Conservation (phyloP, 73 alveolate genomes). For the Paramecium bursaria region DNA sequence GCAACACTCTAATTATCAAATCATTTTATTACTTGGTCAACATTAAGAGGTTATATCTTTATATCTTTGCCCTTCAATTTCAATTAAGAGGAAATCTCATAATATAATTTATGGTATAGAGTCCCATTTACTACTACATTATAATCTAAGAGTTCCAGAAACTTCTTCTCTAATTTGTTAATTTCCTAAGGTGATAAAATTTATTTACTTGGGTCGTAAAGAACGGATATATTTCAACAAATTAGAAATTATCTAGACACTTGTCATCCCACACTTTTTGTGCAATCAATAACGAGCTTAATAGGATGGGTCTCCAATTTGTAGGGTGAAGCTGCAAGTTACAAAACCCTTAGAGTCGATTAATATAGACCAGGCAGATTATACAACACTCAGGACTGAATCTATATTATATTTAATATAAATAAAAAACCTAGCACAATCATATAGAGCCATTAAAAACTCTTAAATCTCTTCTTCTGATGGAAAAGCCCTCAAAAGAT, state of each 20-base stretch:
- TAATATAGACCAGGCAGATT: slow-evolving; percentile 94
- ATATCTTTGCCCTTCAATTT: too few relatives aligned
- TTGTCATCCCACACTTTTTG: slow-evolving; percentile 99
- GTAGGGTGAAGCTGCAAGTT: slow-evolving; percentile 95
- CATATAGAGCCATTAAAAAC: slow-evolving; percentile 97
- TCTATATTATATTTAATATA: slow-evolving; percentile 1
- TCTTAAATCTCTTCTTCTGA: slow-evolving; percentile 94
- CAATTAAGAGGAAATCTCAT: too few relatives aligned
- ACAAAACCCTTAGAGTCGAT: slow-evolving; percentile 95
- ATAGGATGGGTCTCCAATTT: slow-evolving; percentile 97
- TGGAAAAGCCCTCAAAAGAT: slow-evolving; percentile 84
- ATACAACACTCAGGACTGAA: slow-evolving; percentile 97
- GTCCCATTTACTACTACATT: slow-evolving; percentile 92
- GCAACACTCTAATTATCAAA: too few relatives aligned
- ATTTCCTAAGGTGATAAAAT: slow-evolving; percentile 74
- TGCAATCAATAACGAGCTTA: slow-evolving; percentile 94
- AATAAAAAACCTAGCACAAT: slow-evolving; percentile 85
- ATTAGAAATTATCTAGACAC: slow-evolving; percentile 93
- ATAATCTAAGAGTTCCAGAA: slow-evolving; percentile 93
- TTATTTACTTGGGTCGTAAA: slow-evolving; percentile 82
- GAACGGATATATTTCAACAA: slow-evolving; percentile 98
- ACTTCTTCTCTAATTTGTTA: slow-evolving; percentile 93
- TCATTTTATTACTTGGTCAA: too few relatives aligned
- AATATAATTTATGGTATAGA: slow-evolving; percentile 96
- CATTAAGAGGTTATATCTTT: too few relatives aligned